Conservation (phyloP, 495 filamentous ascomycete species). For the Cryomyces antarcticus region DNA sequence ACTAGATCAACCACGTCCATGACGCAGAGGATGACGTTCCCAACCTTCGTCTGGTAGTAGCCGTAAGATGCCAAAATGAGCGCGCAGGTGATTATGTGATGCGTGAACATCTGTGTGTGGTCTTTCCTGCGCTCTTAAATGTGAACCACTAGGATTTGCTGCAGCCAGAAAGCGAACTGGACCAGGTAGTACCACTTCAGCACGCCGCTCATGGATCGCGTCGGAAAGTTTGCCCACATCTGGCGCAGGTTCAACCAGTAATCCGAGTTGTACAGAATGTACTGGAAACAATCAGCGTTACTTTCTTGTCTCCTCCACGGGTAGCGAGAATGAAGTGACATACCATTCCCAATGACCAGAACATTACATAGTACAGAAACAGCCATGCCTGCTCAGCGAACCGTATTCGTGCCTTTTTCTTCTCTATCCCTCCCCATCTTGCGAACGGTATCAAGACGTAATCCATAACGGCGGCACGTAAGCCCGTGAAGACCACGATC, state of each 20-base stretch:
- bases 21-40: constrained; percentile 68
- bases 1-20: constrained; percentile 91
- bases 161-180: constrained; percentile 82
- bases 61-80: constrained; percentile 65
- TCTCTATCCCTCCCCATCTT: constrained; percentile 42
- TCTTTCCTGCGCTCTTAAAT: constrained; percentile 89
- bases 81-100: constrained; percentile 74
- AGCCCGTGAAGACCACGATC: constrained; percentile 64
- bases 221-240: constrained; percentile 72
- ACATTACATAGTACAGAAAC: constrained; percentile 53
- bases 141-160: constrained; percentile 85
- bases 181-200: constrained; percentile 85
- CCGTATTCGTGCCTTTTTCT: constrained; percentile 50
- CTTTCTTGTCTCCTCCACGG: not conserved
- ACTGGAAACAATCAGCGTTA: constrained; percentile 26
- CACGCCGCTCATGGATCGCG: constrained; percentile 44
- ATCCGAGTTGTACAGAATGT: constrained; percentile 54
- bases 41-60: constrained; percentile 67
- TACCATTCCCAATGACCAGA: constrained; percentile 75
- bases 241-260: constrained; percentile 60
- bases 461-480: constrained; percentile 72
- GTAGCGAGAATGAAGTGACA: constrained; percentile 17
- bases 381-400: constrained; percentile 92
- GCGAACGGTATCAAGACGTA: constrained; percentile 66
- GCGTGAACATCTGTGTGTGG: constrained; percentile 84